Conservation (phyloP, 2,329 filamentous ascomycete species). For the Polytolypa hystricis region DNA sequence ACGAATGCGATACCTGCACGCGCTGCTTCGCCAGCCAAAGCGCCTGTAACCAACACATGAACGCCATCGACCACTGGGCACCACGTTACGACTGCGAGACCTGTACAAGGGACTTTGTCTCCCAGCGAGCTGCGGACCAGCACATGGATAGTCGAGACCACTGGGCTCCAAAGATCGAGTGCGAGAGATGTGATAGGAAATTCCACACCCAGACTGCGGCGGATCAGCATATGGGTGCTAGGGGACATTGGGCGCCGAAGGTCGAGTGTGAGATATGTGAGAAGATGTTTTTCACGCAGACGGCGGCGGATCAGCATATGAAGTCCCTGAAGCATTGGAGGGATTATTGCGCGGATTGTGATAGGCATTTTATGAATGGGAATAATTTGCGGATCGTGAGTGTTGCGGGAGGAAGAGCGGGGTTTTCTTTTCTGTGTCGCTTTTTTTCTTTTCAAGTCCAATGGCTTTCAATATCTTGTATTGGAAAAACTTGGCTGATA, state of each 20-base stretch:
- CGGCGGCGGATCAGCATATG: slow-evolving; percentile 19
- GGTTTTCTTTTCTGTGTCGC: no score
- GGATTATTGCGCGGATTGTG: slow-evolving; percentile 22
- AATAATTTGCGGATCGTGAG: slow-evolving; percentile 23
- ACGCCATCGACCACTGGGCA: slow-evolving; percentile 15
- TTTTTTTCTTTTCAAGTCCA: no score
- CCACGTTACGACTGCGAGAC: slow-evolving; percentile 15
- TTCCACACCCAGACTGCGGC: slow-evolving; percentile 17
- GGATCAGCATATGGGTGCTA: slow-evolving; percentile 23
- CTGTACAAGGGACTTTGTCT: slow-evolving; percentile 13
- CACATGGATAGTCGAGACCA: slow-evolving; percentile 18
- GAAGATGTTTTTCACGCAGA: slow-evolving; percentile 11
- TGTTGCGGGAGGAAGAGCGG: no score
- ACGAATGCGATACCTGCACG: slow-evolving; percentile 17
- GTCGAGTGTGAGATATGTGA: slow-evolving; percentile 21
- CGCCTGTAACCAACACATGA: slow-evolving; percentile 17
- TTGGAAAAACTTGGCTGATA: no score
- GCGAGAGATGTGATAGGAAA: slow-evolving; percentile 19
- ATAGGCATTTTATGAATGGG: slow-evolving; percentile 20
- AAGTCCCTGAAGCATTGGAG: slow-evolving; percentile 16
- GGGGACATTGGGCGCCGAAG: slow-evolving; percentile 18
- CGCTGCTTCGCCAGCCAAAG: slow-evolving; percentile 8
- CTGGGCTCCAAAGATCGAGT: slow-evolving; percentile 17
- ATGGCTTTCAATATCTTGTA: no score
- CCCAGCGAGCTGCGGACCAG: slow-evolving; percentile 8